Percentiles rank a stretch among this genome's conserved stretches.
phyloP scores from a whole-genome alignment of 225 moss, liverwort and hornwort genomes.

The Asterella californica region DNA sequence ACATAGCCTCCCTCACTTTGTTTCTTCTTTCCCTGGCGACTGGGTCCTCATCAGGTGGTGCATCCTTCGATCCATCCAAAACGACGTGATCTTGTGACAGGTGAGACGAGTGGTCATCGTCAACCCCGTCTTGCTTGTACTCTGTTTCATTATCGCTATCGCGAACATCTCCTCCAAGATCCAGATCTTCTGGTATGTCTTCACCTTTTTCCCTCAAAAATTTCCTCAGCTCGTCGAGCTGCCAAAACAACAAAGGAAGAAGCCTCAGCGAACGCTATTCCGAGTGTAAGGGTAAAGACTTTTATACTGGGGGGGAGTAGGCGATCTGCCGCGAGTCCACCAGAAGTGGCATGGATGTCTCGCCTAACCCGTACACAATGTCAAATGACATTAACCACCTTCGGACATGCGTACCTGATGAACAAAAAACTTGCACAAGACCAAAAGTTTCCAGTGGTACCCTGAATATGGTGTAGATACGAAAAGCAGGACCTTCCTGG shows the following conservation, averaged over 20 bases:
- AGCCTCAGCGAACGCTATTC: neutral
- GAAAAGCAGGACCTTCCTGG: neutral
- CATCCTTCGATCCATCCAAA: constrained; percentile 36
- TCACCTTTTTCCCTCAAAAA: constrained; percentile 30
- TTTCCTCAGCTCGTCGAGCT: constrained; percentile 38
- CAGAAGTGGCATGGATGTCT: neutral
- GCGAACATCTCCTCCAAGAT: constrained; percentile 22
- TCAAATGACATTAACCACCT: neutral
- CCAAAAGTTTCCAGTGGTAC: neutral
- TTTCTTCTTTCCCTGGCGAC: constrained; percentile 67
- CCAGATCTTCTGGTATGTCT: constrained; percentile 29
- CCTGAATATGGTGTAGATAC: neutral
- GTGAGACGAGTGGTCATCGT: constrained; percentile 15
- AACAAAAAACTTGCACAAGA: neutral
- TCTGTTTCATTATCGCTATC: constrained; percentile 16
- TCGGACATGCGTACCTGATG: neutral
- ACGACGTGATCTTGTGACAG: neutral
- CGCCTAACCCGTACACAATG: neutral
- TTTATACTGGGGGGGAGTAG: neutral
- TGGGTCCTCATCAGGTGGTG: constrained; percentile 61
- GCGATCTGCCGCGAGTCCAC: neutral
- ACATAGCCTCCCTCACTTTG: constrained; percentile 91
- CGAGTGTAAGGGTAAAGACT: neutral
- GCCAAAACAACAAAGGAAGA: constrained; percentile 1
- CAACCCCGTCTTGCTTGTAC: constrained; percentile 15